These are phyloP conservation scores for Solanum sejunctum DNA, from an alignment of 257 asterid species.

Conservation along the genomic window DNA sequence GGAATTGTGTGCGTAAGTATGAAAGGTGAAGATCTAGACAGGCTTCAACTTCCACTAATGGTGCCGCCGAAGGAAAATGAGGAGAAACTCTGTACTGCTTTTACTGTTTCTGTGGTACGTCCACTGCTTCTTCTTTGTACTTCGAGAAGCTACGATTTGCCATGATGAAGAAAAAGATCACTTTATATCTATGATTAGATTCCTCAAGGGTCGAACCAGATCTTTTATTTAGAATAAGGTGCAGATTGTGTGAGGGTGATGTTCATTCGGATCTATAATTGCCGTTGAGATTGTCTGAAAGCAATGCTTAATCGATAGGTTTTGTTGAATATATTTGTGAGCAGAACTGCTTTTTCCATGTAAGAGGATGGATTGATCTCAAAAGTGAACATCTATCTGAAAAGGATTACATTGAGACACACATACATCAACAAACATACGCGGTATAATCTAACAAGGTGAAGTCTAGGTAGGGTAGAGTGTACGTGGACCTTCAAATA, in stretches of 20 bases:
- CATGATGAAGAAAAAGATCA: not conserved
- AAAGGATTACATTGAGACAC: not conserved
- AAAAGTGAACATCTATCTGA: not conserved
- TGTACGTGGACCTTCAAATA: too few species aligned
- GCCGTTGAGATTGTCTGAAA: not conserved
- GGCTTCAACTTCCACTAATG: conserved; percentile 83
- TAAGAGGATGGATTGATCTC: not conserved
- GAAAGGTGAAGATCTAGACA: conserved; percentile 78
- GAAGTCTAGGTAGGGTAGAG: not conserved
- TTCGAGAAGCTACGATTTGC: not conserved
- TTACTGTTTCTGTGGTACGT: conserved; percentile 93
- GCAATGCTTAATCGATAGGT: not conserved
- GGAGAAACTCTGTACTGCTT: conserved; percentile 89
- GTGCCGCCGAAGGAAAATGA: conserved; percentile 82
- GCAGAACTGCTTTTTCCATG: not conserved
- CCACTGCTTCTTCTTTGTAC: not conserved
- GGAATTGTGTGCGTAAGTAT: conserved; percentile 97
- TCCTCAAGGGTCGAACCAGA: not conserved
- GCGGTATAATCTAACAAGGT: not conserved
- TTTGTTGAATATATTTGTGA: not conserved
- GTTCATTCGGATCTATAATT: not conserved
- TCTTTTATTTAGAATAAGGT: not conserved
- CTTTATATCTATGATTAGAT: not conserved
- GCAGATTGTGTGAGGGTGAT: not conserved
- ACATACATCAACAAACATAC: not conserved